A percentile compares a stretch with the other conserved stretches of the same genome.
Evolutionary conservation across 2,329 filamentous ascomycete genomes (phyloP).

Genomic region (Zopfia rhizophila): DNA sequence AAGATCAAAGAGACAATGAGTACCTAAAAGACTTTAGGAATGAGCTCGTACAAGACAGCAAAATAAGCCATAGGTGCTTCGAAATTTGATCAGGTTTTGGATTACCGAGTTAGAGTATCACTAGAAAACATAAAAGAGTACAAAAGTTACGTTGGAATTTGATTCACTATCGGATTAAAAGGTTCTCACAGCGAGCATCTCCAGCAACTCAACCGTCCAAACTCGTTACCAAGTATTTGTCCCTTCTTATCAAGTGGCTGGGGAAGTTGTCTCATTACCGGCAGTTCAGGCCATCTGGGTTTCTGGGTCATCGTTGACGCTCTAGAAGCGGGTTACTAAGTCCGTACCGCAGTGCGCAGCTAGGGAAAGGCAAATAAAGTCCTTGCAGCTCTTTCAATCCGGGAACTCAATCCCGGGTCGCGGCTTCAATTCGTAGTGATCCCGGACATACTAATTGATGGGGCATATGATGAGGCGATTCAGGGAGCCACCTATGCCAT

Average conservation of each 20-base stretch:
- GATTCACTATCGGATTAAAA: too few relatives aligned
- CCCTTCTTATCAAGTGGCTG: background rate
- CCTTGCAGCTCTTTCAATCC: constrained; percentile 7
- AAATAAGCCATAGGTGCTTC: too few relatives aligned
- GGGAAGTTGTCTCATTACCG: constrained; percentile 35
- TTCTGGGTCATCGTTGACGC: constrained; percentile 35
- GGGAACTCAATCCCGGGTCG: constrained; percentile 17
- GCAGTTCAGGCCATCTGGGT: constrained; percentile 48
- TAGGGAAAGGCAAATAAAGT: constrained; percentile 13
- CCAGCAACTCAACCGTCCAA: too few relatives aligned
- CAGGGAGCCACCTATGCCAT: constrained; percentile 30
- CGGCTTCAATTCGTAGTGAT: constrained; percentile 41
- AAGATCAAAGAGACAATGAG: too few relatives aligned
- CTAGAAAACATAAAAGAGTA: too few relatives aligned
- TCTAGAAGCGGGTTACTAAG: constrained; percentile 39
- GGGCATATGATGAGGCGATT: constrained; percentile 52
- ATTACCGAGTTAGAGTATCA: too few relatives aligned
- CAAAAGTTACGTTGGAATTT: too few relatives aligned
- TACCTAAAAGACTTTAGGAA: too few relatives aligned
- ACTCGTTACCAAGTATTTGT: too few relatives aligned
- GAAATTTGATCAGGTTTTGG: too few relatives aligned
- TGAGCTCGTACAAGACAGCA: too few relatives aligned
- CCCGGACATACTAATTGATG: constrained; percentile 45
- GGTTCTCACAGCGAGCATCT: too few relatives aligned
- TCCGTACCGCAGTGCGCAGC: constrained; percentile 41